Conservation (phyloP, 2,329 filamentous ascomycete genomes). For the Diaporthe nobilis region DNA sequence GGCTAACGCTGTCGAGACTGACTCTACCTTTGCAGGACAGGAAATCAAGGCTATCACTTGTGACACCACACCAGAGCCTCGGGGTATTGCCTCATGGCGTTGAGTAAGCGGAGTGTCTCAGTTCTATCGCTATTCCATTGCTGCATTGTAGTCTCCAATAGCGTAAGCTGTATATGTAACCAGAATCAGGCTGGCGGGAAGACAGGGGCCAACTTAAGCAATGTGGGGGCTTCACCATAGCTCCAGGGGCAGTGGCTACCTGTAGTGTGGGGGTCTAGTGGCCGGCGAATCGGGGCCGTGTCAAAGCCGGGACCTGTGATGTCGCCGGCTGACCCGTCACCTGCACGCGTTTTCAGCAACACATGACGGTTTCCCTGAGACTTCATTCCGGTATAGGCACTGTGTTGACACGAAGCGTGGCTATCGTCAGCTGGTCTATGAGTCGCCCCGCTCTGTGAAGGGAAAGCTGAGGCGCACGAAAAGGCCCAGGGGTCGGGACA, state of each 20-base stretch:
- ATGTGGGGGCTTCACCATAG: background rate
- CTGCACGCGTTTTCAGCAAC: background rate
- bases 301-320: constrained; percentile 6
- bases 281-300: background rate
- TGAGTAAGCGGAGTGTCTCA: background rate
- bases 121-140: background rate
- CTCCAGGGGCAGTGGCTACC: background rate
- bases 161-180: background rate
- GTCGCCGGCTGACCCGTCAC: background rate
- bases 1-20: background rate
- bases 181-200: background rate
- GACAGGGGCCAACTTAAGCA: background rate
- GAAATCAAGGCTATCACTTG: background rate
- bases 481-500: background rate
- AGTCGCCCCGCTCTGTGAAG: background rate
- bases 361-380: constrained; percentile 17
- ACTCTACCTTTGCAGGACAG: background rate
- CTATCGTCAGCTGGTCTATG: background rate
- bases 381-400: background rate
- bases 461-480: background rate
- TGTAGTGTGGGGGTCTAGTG: background rate
- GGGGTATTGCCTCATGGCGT: background rate
- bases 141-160: background rate
- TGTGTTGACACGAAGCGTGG: background rate
- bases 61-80: background rate